Percentiles rank a stretch among this genome's conserved stretches.
These are phyloP conservation scores for Zymoseptoria crescenta DNA, from an alignment of 2,329 filamentous ascomycete genomes.

Conservation along the genomic window DNA sequence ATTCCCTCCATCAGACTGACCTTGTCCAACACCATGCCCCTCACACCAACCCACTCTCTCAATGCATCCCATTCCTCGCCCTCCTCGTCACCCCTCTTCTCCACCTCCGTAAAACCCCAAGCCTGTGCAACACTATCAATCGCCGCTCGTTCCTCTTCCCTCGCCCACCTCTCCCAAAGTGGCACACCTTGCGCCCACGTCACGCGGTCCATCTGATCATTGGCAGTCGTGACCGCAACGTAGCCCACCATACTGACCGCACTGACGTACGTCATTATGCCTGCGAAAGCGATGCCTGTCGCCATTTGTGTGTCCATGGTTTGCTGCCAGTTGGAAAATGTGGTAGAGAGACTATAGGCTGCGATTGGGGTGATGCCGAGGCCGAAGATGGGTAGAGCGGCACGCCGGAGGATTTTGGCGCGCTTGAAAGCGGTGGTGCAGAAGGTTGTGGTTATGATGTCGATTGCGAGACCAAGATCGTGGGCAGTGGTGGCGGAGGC, in stretches of 20 bases:
- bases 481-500: constrained; percentile 70
- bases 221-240: constrained; percentile 75
- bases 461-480: constrained; percentile 69
- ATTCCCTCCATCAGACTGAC: constrained; percentile 90
- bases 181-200: constrained; percentile 81
- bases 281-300: constrained; percentile 70
- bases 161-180: constrained; percentile 71
- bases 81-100: constrained; percentile 79
- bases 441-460: constrained; percentile 64
- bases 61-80: constrained; percentile 83
- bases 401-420: constrained; percentile 58
- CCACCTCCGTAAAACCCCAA: constrained; percentile 82
- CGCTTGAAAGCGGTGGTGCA: constrained; percentile 58
- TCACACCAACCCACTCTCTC: constrained; percentile 71
- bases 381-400: constrained; percentile 51
- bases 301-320: constrained; percentile 71
- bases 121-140: constrained; percentile 78
- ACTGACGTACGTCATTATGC: constrained; percentile 73
- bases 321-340: constrained; percentile 58
- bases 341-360: constrained; percentile 62
- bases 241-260: constrained; percentile 76
- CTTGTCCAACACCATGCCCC: constrained; percentile 84
- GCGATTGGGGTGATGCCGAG: constrained; percentile 55
- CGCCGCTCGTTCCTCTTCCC: constrained; percentile 82
- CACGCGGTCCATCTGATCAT: constrained; percentile 91